Base-by-base conservation (phyloP, 2,329 filamentous ascomycete species). In the Cercospora sp. region DNA sequence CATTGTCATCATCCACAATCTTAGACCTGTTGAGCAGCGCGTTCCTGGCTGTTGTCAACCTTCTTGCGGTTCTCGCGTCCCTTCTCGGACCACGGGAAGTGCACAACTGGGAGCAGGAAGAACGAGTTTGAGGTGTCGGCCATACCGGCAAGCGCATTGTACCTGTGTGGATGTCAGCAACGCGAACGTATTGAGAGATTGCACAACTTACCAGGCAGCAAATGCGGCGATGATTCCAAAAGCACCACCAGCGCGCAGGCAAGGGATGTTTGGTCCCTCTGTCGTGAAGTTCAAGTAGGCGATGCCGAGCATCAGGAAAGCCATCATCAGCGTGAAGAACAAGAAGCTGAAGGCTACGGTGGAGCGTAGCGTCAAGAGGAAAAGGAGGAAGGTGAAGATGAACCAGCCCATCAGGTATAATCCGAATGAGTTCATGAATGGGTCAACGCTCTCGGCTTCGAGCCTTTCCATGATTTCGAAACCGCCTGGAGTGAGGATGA, bases 41-140 rank as follows among this genome's bases (percentile, higher is more conserved):
- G 79, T 30, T 75, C 78, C 33, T 72, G 75, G 60, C 73, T 76
- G 79, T 84, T 84, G 77, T 83, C 78, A 57, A 80, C 78, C 75
- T 80, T 80, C 33, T 68, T 78, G 69, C 89, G 86, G 69, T 78
- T 79, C 79, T 88, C 85, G 70, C 86, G 87, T 63, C 88, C 91
- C 82, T 90, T 91, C 75, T 91, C 90, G 42, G 91, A 94, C 94
- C 94, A 97, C 64, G 94, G 94, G 86, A 97, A 96, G 85, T 97
- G 93, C 75, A 91, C 90, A 60, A 97, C 93, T 62, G 94, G 94
- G 70, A 96, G 88, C 80, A 95, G 86, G 85, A 97, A 95, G 89
- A 97, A 97, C 84, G 92, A 84, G 79, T 86, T 86, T 68, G 79
- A 81, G 67, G 80, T 80, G 74, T 86, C 84, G n/a, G 83, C 83